Evolutionary conservation across 495 filamentous ascomycete genomes (phyloP).

Genomic region (Neurospora sp.): DNA sequence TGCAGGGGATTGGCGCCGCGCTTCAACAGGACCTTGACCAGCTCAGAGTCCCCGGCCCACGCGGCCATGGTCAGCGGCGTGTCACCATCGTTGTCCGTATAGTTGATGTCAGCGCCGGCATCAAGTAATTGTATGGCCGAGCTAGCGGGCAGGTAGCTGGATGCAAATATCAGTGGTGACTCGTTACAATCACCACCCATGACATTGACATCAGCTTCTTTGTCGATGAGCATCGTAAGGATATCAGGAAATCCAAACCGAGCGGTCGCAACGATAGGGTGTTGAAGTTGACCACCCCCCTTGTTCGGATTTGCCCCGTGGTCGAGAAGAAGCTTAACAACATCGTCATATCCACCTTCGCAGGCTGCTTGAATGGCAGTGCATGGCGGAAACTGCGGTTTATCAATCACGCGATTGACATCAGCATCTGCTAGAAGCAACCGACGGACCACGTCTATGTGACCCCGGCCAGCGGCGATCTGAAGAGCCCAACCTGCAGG

Average conservation of each 20-base stretch:
- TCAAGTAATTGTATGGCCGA: no score
- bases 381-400: constrained; percentile 5
- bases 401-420: constrained; percentile 16
- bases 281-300: constrained; percentile 11
- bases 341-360: constrained; percentile 16
- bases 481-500: constrained; percentile 18
- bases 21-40: background rate
- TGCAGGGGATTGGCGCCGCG: background rate
- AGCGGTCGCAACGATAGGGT: constrained; percentile 19
- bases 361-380: constrained; percentile 24
- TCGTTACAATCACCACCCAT: background rate
- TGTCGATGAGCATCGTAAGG: constrained; percentile 15
- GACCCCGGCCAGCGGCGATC: constrained; percentile 19
- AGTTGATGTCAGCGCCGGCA: constrained; percentile 22
- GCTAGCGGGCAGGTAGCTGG: no score
- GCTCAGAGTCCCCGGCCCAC: background rate
- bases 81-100: constrained; percentile 20
- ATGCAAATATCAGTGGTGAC: background rate
- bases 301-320: constrained; percentile 19
- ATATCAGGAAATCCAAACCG: constrained; percentile 15
- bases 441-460: constrained; percentile 18
- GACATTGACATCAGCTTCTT: constrained; percentile 12
- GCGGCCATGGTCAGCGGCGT: constrained; percentile 15
- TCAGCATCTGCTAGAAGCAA: constrained; percentile 20
- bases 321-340: constrained; percentile 21